Evolutionary conservation across 2,329 filamentous ascomycete species (phyloP).

Genomic region (Trichophyton mentagrophytes): DNA sequence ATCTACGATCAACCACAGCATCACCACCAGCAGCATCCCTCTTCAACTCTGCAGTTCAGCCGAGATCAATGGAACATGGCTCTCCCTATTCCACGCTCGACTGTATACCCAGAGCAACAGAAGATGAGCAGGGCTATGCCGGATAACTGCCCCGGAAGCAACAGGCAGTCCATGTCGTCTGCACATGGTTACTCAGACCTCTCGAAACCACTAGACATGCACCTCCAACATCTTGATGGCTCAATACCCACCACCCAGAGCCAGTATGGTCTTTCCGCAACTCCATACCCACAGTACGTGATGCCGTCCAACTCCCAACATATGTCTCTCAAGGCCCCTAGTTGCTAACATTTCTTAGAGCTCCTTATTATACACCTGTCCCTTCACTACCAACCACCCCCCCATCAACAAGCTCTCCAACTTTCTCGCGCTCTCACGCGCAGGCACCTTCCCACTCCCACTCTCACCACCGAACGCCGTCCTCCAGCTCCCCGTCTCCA

Average conservation of each 20-base stretch:
- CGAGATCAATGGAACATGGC: background rate
- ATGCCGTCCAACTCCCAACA: background rate
- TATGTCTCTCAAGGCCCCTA: background rate
- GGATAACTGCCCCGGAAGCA: background rate
- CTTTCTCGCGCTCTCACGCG: background rate
- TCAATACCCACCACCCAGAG: background rate
- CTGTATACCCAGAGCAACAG: background rate
- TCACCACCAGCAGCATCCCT: background rate
- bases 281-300: background rate
- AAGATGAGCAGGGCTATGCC: background rate
- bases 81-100: background rate
- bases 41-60: background rate
- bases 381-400: conserved; percentile 1
- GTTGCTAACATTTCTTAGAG: background rate
- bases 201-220: background rate
- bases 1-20: conserved; percentile 6
- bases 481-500: conserved; percentile 14
- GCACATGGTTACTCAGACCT: background rate
- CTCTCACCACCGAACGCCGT: conserved; percentile 1
- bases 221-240: background rate
- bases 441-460: background rate
- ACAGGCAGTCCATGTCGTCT: background rate
- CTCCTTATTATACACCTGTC: conserved; percentile 1
- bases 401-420: background rate
- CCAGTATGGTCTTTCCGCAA: background rate